Percentiles rank a stretch among this genome's conserved stretches.
These are phyloP conservation scores for Lepidium didymum DNA, from an alignment of 345 rosid genomes.

Conservation along the genomic window DNA sequence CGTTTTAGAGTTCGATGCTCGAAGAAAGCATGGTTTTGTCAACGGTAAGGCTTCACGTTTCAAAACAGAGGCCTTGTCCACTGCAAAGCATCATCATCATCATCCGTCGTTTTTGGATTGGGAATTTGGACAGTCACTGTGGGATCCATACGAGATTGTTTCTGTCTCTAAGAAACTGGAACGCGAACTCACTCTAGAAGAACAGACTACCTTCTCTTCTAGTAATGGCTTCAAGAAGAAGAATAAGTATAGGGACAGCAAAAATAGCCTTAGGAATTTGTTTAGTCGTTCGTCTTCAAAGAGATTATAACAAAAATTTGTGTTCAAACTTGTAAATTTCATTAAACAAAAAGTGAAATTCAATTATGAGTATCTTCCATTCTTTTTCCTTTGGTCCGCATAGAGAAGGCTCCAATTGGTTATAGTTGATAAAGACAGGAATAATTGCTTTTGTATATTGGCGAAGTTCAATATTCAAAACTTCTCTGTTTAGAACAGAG, in stretches of 20 bases:
- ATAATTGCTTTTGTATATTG: too few relatives aligned
- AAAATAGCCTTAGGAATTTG: constrained; percentile 62
- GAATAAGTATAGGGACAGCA: constrained; percentile 35
- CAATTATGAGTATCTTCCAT: not conserved
- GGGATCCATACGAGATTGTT: constrained; percentile 80
- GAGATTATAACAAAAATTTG: constrained; percentile 33
- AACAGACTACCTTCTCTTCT: constrained; percentile 13
- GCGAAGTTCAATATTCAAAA: too few relatives aligned
- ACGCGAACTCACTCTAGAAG: constrained; percentile 39
- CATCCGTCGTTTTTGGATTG: constrained; percentile 27
- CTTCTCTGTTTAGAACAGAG: too few relatives aligned
- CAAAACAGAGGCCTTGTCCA: constrained; percentile 46
- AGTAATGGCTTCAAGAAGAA: constrained; percentile 18
- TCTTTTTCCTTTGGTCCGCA: not conserved
- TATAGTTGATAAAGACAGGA: not conserved
- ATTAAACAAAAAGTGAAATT: not conserved
- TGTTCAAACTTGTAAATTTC: constrained; percentile 1
- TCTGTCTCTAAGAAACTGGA: constrained; percentile 52
- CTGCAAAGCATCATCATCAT: not conserved
- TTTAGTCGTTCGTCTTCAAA: constrained; percentile 43
- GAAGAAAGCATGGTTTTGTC: constrained; percentile 31
- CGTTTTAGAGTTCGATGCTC: constrained; percentile 49
- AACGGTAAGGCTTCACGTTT: constrained; percentile 56
- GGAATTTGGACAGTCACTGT: constrained; percentile 64
- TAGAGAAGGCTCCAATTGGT: not conserved